phyloP scores from a whole-genome alignment of 192 early-diverging fungal genomes.

The Coemansia sp. region DNA sequence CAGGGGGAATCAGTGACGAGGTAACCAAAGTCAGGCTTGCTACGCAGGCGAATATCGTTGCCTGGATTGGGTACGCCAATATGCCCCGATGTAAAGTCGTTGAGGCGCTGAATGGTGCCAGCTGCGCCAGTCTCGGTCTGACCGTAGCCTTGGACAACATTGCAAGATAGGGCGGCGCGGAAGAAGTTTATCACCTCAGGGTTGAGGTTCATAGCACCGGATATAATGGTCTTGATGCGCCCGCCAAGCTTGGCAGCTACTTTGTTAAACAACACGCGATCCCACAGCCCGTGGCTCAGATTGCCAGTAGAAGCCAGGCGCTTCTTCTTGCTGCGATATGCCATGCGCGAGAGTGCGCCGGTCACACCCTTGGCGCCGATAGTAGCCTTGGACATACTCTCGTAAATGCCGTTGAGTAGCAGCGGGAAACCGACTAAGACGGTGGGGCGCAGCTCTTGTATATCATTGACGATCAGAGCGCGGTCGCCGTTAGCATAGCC shows the following conservation, averaged over 20 bases:
- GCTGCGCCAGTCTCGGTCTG: constrained; percentile 71
- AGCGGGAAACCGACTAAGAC: constrained; percentile 71
- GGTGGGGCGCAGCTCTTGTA: constrained; percentile 72
- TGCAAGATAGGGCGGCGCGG: constrained; percentile 56
- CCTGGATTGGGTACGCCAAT: constrained; percentile 67
- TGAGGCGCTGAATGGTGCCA: constrained; percentile 44
- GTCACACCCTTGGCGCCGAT: constrained; percentile 51
- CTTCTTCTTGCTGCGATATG: constrained; percentile 57
- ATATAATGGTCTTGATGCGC: constrained; percentile 66
- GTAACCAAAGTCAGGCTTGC: constrained; percentile 81
- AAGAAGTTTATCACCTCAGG: constrained; percentile 81
- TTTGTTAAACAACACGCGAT: constrained; percentile 80
- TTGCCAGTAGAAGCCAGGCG: constrained; percentile 57
- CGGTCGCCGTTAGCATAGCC: constrained; percentile 79
- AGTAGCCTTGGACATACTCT: constrained; percentile 59
- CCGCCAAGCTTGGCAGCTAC: constrained; percentile 74
- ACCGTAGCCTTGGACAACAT: constrained; percentile 81
- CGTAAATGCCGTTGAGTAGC: constrained; percentile 80
- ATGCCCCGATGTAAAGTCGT: constrained; percentile 63
- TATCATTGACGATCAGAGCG: constrained; percentile 71
- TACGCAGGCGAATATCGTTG: constrained; percentile 78
- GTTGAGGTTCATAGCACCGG: constrained; percentile 68
- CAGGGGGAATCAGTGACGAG: constrained; percentile 68
- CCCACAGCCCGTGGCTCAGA: constrained; percentile 75
- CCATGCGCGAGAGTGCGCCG: constrained; percentile 51